Base-by-base conservation (phyloP, 768 basidiomycete genomes). In the Mycena albidolilacea region DNA sequence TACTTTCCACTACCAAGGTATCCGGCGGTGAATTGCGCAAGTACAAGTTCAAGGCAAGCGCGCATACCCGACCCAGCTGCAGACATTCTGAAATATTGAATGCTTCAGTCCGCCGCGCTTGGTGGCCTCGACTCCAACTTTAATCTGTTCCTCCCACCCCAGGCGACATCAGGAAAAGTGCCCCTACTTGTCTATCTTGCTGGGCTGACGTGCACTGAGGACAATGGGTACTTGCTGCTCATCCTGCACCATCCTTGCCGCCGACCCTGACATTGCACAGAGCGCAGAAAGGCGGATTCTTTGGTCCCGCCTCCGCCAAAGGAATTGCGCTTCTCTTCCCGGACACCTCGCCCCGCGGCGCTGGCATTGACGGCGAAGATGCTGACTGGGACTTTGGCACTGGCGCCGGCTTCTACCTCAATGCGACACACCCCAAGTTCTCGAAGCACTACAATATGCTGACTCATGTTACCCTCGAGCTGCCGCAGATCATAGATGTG, bases 351-450 rank as follows among this genome's bases (percentile, higher is more conserved):
- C 98, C 98, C 0, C 90, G 98, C 46, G 97, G 97, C 5, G 97
- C 97, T 19, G 93, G 92, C 19, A 87, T 96, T 70, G 90, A 92
- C 62, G 95, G 93, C 58, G 96, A 97, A 84, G 88, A 91, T 44
- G 86, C 87, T 67, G 87, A 91, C 80, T 97, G 95, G 95, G 94
- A 97, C 78, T 96, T 98, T 81, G 97, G 97, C 50, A 92, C 92
- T 37, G 96, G 97, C 83, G 98, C 98, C 57, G 97, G 98, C 44
- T 99, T 99, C 85, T 99, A 99, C 82, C 81, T 99, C 76, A 92
- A 98, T 79, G 97, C 97, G 4, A 98, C 96, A 2, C 87, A 90
- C 70, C 86, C 90, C 7, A 90, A 90, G 78, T 95, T 89, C 79
- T 82, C 91, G 35, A 90, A 88, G 77, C 85, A 95, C 80, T 97